Percentiles rank a stretch among this genome's conserved stretches.
Evolutionary conservation across 306 rosid genomes (phyloP).

Genomic region (Fagus sylvatica): DNA sequence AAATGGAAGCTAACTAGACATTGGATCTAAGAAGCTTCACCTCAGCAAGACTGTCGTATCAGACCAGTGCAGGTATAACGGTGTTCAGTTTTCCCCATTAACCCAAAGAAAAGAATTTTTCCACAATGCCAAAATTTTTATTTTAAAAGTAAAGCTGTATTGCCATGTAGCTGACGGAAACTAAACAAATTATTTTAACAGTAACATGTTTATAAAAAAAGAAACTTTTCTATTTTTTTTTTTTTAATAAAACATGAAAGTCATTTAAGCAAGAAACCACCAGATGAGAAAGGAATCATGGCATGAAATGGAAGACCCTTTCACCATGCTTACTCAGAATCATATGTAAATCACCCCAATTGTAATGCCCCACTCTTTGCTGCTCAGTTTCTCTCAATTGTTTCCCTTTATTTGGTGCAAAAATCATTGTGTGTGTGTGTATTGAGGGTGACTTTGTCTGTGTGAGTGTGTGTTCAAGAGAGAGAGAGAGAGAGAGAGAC

Average conservation of each 20-base stretch:
- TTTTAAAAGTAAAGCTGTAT: neutral
- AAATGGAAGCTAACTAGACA: neutral
- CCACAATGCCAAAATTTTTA: neutral
- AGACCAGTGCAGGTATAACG: neutral
- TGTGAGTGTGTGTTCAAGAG: neutral
- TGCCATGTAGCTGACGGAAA: neutral
- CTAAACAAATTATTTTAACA: neutral
- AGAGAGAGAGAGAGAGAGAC: constrained; percentile 38
- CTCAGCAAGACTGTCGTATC: neutral
- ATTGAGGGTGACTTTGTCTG: neutral
- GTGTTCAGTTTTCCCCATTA: neutral
- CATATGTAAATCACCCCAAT: neutral
- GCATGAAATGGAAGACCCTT: neutral
- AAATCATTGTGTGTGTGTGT: neutral
- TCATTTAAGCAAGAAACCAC: neutral
- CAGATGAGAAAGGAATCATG: neutral
- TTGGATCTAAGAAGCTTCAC: neutral
- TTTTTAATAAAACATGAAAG: neutral
- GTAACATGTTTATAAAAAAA: neutral
- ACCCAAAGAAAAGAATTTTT: neutral
- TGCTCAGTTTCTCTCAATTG: neutral
- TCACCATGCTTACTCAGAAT: neutral
- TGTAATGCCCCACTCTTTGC: neutral
- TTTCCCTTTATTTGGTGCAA: neutral
- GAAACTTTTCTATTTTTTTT: neutral